Base-by-base conservation (phyloP, 768 basidiomycete genomes). In the Lactifluus pinguis region DNA sequence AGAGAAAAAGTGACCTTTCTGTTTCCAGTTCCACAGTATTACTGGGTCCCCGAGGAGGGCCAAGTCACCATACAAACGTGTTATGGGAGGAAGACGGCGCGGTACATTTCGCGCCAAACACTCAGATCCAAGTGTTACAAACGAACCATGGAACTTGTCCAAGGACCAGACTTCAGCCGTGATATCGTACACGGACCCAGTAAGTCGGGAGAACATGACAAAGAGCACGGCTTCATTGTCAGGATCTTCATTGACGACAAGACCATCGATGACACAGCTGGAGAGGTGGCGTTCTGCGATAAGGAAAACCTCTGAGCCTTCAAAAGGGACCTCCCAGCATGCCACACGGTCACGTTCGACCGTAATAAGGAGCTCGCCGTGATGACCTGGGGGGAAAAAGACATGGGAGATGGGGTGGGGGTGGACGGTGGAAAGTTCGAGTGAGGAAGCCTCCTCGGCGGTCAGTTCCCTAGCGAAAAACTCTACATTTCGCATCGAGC, bases 281-380 rank as follows among this genome's bases (percentile, higher is more conserved):
- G 47, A 41, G 21, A 68, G 57, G 14, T 51, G 45, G 63, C 68
- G 70, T 50, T 72, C 71, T 42, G 73, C 73, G 17, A 74, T 62
- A 4, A 67, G 64, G 56, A 71, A 73, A 49, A 71, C 71, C 44
- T 69, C 68, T 15, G 70, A 68, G 32, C 72, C 70, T 17, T 69
- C 69, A 2, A 73, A 68, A 9, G 73, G 72, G 8, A 75, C 63
- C 62, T 75, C 73, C 73, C 73, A 75, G 64, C 72, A 73, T 11
- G 68, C 67, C 25, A 74, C 64, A 34, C 68, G 59, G 13, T 57
- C 54, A 21, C 67, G 64, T 21, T 69, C 68, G 29, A 68, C 67
- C 1, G 72, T 70, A 11, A 74, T 55, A 13, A 74, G 56, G 54
- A 69, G 71, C 54, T 74, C 62, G 32, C 73, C 73, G 47, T 70